Base-by-base conservation (phyloP, 2,329 filamentous ascomycete genomes). In the Clarireedia hainanense region DNA sequence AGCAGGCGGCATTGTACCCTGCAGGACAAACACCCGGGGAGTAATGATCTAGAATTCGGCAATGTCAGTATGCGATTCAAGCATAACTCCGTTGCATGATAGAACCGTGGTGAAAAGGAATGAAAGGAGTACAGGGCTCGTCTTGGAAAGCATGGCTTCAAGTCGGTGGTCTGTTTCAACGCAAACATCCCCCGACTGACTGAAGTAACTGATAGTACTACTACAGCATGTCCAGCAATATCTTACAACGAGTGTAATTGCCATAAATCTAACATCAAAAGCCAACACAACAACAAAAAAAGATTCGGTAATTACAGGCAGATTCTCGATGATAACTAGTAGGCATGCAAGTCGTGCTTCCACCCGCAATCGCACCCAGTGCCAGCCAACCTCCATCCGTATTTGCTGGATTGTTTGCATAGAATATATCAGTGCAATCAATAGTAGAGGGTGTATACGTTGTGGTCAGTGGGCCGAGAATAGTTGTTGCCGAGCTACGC, bases 381-480 rank as follows among this genome's bases (percentile, higher is more conserved):
- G 50, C 50, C n/a, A 52, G 39, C 50, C 50, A 52, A 34, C 30
- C 30, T 12, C 30, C 30, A 34, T 12, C 9, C 5, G 17, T 14
- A 17, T 52, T 24, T 2, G 34, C 24, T n/a, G 20, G 50, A 52
- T 52, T 52, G 42, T 46, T 39, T 2, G 39, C 39, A 26, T 20
- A 52, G 39, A 52, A 52, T 37, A 52, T 46, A 20, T 52, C 26
- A 46, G 7, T 24, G 24, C 50, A 52, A 24, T 52, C 50, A 7
- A 26, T 34, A 6, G 39, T 17, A 5, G 26, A 34, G 4, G 50
- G 50, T 36, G 50, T 52, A 46, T 46, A 52, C 9, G 50, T 52
- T 23, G 50, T 52, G 5, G 40, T 52, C 7, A 52, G 24, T 36
- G 39, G 37, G 7, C 50, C 50, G 5, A 47, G 7, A 6, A 52